Base-by-base conservation (phyloP, 805 yeast species). In the Candida anglica region DNA sequence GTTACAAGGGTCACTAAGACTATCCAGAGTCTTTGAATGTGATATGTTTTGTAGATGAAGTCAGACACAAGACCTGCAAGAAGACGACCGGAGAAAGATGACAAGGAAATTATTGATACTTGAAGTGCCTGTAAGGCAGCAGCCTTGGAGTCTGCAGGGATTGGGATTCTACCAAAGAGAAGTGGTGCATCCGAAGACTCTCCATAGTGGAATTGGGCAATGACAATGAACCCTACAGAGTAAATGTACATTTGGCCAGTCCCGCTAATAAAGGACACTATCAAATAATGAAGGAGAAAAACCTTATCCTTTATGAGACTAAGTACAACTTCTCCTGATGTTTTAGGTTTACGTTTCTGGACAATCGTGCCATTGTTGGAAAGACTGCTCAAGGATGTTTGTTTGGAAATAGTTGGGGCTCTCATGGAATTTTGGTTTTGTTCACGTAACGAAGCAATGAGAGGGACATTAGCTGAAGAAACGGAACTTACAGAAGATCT, bases 191-290 rank as follows among this genome's bases (percentile, higher is more conserved):
- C 14, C 69, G 71, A 0, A 73, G 69, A 32, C 62, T 70, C 17
- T 20, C 37, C 41, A 38, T 48, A 56, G 27, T 53, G 46, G 33
- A 48, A 52, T 38, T 66, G 72, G 2, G 73, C 70, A 3, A 58
- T 52, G 7, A 81, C 83, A n/a, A 84, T 69, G 47, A 78, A 83
- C 0, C 94, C 94, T 22, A 84, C 79, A 2, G 84, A 72, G 48
- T 70, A 84, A 18, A 84, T 82, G 49, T 82, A 84, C 54, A 76
- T 73, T 51, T 82, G 89, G 3, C 88, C 85, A 27, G 78, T 63
- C 1, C 86, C 81, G 48, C 80, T 74, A 28, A 75, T 56, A 4
- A 74, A 53, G 0, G 84, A 75, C 16, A 81, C 60, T n/a, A 77
- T 64, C 5, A 75, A 28, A 43, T 67, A 79, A 42, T 77, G 81